phyloP scores from a whole-genome alignment of 345 rosid species.

The Luvunga scandens region DNA sequence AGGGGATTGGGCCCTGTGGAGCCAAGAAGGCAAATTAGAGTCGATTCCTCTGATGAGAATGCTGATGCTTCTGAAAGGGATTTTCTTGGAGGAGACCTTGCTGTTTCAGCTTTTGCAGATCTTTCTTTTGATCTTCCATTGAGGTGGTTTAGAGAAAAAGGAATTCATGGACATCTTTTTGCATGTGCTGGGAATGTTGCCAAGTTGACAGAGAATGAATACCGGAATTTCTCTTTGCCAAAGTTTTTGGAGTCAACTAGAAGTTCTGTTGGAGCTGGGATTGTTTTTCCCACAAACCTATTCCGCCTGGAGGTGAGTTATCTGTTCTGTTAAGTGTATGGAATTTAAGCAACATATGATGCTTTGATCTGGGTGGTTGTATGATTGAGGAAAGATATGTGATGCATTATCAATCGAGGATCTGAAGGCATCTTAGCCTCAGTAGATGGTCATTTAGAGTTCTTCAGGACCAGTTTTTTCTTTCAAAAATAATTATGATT shows the following conservation, averaged over 20 bases:
- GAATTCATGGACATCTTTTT: slow-evolving; percentile 84
- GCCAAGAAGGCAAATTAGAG: slow-evolving; percentile 50
- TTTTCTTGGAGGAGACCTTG: slow-evolving; percentile 91
- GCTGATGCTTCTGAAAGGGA: slow-evolving; percentile 53
- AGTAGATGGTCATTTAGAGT: neutral
- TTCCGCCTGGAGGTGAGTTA: slow-evolving; percentile 86
- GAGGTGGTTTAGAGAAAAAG: slow-evolving; percentile 79
- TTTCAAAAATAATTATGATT: neutral
- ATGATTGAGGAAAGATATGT: neutral
- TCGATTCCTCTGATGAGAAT: slow-evolving; percentile 31
- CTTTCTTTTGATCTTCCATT: slow-evolving; percentile 88
- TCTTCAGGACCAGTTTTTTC: neutral
- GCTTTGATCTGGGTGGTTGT: slow-evolving; percentile 5
- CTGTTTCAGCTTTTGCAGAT: slow-evolving; percentile 82
- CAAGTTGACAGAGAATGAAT: slow-evolving; percentile 72
- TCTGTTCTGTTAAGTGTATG: neutral
- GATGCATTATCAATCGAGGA: neutral
- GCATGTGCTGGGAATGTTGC: slow-evolving; percentile 84
- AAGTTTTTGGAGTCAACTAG: slow-evolving; percentile 63
- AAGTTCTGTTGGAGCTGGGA: slow-evolving; percentile 79
- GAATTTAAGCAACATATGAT: neutral
- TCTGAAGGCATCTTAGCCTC: neutral
- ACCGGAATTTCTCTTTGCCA: slow-evolving; percentile 44
- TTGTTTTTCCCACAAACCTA: slow-evolving; percentile 75
- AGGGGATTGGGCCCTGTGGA: slow-evolving; percentile 89